Evolutionary conservation across 2,329 filamentous ascomycete genomes (phyloP).

Genomic region (Nectriaceae sp.): DNA sequence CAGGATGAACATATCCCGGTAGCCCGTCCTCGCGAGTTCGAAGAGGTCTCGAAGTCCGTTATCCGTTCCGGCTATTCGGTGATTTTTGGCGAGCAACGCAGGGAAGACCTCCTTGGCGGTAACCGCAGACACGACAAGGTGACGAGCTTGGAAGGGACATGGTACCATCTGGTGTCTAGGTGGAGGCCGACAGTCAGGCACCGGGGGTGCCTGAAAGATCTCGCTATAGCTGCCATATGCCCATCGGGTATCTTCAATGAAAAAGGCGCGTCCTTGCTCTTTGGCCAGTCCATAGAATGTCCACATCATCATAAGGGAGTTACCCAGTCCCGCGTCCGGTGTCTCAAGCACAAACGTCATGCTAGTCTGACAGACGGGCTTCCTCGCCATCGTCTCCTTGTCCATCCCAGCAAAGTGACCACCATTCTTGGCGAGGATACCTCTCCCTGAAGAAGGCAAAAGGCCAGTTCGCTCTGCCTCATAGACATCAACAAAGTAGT

Average conservation of each 20-base stretch:
- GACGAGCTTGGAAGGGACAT: slow-evolving; percentile 74
- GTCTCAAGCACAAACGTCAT: slow-evolving; percentile 78
- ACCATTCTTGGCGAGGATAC: slow-evolving; percentile 36
- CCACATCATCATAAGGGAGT: slow-evolving; percentile 78
- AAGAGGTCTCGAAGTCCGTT: slow-evolving; percentile 58
- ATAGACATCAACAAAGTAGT: slow-evolving; percentile 72
- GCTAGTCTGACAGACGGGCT: slow-evolving; percentile 65
- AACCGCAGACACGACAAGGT: slow-evolving; percentile 72
- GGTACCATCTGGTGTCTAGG: slow-evolving; percentile 76
- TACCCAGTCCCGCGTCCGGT: slow-evolving; percentile 74
- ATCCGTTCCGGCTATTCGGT: slow-evolving; percentile 24
- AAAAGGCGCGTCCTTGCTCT: slow-evolving; percentile 74
- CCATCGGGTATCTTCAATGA: slow-evolving; percentile 83
- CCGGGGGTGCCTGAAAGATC: slow-evolving; percentile 70
- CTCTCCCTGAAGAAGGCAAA: slow-evolving; percentile 47
- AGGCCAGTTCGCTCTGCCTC: slow-evolving; percentile 69
- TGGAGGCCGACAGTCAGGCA: slow-evolving; percentile 68
- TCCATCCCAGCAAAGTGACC: slow-evolving; percentile 52
- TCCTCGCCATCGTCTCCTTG: slow-evolving; percentile 44
- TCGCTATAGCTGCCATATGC: slow-evolving; percentile 74
- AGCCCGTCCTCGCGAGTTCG: slow-evolving; percentile 67
- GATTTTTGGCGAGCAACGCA: slow-evolving; percentile 43
- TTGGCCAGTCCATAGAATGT: slow-evolving; percentile 79
- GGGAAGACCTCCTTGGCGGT: slow-evolving; percentile 69
- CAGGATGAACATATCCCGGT: slow-evolving; percentile 73